A percentile compares a stretch with the other conserved stretches of the same genome.
These are phyloP conservation scores for Neurospora sp. DNA, from an alignment of 495 filamentous ascomycete genomes.

Conservation along the genomic window DNA sequence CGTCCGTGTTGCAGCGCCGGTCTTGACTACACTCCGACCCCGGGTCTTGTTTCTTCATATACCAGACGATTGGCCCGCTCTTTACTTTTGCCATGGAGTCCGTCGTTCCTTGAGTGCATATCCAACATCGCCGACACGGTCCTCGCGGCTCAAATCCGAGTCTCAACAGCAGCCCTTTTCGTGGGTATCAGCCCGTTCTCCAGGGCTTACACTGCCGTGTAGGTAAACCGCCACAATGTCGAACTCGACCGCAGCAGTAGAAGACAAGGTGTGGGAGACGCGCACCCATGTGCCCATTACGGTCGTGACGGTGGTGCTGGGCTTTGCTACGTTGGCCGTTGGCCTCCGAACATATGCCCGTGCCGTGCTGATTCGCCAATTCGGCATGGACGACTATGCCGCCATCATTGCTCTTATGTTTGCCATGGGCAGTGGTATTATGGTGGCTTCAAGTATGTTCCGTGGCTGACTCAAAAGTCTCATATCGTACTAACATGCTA, in stretches of 20 bases:
- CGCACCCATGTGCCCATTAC: conserved; percentile 12
- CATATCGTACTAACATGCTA: not conserved
- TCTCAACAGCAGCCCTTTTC: not conserved
- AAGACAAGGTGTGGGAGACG: conserved; percentile 12
- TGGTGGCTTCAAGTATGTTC: conserved; percentile 14
- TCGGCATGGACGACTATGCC: conserved; percentile 33
- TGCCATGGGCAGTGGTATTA: conserved; percentile 14
- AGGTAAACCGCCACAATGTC: conserved; percentile 2
- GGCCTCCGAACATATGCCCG: conserved; percentile 30
- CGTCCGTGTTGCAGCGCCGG: not conserved
- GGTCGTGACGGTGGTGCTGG: conserved; percentile 11
- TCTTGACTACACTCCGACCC: not conserved
- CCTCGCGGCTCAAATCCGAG: not conserved
- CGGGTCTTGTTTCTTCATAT: not conserved
- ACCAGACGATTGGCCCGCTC: not conserved
- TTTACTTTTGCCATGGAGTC: not conserved
- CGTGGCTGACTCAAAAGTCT: not conserved
- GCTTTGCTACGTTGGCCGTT: conserved; percentile 23
- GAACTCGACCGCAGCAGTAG: not conserved
- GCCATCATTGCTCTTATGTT: conserved; percentile 18
- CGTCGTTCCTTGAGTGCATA: not conserved
- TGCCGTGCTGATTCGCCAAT: conserved; percentile 26
- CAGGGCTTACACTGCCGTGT: not conserved
- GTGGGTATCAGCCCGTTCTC: not conserved
- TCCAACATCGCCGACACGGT: not conserved